A percentile compares a stretch with the other conserved stretches of the same genome.
Conservation (phyloP, 495 filamentous ascomycete genomes). For the Aspergillus cavernicola region DNA sequence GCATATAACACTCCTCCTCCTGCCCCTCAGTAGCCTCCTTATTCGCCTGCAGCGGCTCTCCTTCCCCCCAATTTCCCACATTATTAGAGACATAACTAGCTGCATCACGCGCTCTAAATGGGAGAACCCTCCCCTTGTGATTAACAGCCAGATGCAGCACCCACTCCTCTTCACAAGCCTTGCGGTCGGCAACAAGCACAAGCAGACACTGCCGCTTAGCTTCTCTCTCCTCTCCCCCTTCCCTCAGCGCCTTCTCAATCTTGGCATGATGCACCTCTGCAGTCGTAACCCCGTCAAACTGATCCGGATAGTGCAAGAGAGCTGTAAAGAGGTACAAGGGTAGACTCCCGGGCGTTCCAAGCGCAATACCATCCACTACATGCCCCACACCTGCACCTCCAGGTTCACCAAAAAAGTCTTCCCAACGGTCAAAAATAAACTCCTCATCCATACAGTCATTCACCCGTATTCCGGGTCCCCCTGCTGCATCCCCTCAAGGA, state of each 20-base stretch:
- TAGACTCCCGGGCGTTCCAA: conserved; percentile 1
- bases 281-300: background rate
- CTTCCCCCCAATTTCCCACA: too few relatives aligned
- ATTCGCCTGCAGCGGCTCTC: too few relatives aligned
- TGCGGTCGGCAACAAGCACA: conserved; percentile 16
- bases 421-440: conserved; percentile 6
- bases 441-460: background rate
- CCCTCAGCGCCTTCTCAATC: too few relatives aligned
- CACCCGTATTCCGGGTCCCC: too few relatives aligned
- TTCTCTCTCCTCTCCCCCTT: background rate
- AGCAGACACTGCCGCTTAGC: conserved; percentile 3
- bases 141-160: conserved; percentile 14
- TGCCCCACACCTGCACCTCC: too few relatives aligned
- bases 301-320: conserved; percentile 17
- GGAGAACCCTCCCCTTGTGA: conserved; percentile 15
- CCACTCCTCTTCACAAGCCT: conserved; percentile 20
- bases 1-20: too few relatives aligned
- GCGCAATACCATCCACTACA: conserved; percentile 5
- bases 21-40: too few relatives aligned
- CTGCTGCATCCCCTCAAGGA: too few relatives aligned
- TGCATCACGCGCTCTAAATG: conserved; percentile 7
- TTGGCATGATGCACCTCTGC: background rate
- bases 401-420: too few relatives aligned
- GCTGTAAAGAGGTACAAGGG: conserved; percentile 6
- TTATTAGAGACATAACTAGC: too few relatives aligned